Percentiles rank a stretch among this genome's conserved stretches.
Conservation (phyloP, 768 basidiomycete genomes). For the Antrodiella citrinella region DNA sequence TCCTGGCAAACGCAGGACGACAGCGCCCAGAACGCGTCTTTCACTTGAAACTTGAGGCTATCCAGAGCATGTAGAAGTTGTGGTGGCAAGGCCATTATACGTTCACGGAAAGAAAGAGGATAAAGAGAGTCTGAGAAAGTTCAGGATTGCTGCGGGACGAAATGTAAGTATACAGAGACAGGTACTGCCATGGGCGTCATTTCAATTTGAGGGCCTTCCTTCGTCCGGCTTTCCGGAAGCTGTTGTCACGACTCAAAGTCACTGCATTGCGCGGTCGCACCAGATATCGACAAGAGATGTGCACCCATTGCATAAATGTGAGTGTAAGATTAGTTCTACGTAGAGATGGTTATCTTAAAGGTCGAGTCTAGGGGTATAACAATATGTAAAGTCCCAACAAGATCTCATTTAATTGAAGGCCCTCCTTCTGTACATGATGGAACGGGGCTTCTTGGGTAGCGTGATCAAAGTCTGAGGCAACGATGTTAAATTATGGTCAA, state of each 20-base stretch:
- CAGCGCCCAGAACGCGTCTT: slow-evolving; percentile 76
- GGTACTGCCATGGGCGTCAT: too few species aligned
- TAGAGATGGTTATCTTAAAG: neutral
- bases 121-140: neutral
- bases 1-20: slow-evolving; percentile 76
- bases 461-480: slow-evolving; percentile 81
- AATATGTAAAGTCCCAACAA: slow-evolving; percentile 3
- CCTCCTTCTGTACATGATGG: slow-evolving; percentile 60
- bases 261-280: too few species aligned
- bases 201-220: too few species aligned
- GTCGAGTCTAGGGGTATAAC: neutral
- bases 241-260: too few species aligned
- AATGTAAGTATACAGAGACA: too few species aligned
- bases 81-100: slow-evolving; percentile 17
- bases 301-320: neutral
- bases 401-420: slow-evolving; percentile 23
- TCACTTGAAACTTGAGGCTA: slow-evolving; percentile 41
- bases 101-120: neutral
- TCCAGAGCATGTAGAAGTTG: slow-evolving; percentile 20
- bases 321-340: neutral
- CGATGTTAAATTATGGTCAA: neutral
- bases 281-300: too few species aligned
- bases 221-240: too few species aligned
- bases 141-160: too few species aligned
- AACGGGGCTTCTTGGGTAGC: slow-evolving; percentile 67